Evolutionary conservation across 768 basidiomycete genomes (phyloP).

Genomic region (Hebeloma cylindrosporum): DNA sequence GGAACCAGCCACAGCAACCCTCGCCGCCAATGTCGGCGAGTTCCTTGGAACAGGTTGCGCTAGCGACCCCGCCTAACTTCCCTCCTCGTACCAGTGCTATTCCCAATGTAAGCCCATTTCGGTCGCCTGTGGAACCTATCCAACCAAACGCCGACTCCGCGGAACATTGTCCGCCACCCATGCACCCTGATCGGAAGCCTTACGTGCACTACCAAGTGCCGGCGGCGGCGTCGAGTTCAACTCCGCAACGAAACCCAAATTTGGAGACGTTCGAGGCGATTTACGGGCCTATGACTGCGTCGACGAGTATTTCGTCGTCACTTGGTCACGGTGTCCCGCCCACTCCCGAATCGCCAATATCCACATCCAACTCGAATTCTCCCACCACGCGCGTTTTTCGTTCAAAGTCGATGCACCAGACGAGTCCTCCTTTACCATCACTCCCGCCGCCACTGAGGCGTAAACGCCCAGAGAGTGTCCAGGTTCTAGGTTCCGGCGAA

Average conservation of each 20-base stretch:
- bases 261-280: constrained; percentile 24
- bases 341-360: constrained; percentile 16
- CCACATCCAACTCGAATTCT: constrained; percentile 19
- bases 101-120: constrained; percentile 16
- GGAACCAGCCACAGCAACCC: constrained; percentile 23
- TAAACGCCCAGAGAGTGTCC: constrained; percentile 65
- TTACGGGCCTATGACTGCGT: constrained; percentile 14
- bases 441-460: constrained; percentile 45
- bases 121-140: constrained; percentile 17
- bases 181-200: constrained; percentile 54
- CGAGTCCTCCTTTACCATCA: constrained; percentile 33
- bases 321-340: too few species aligned
- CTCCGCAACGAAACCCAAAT: constrained; percentile 8
- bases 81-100: constrained; percentile 4
- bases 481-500: constrained; percentile 36
- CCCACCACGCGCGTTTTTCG: constrained; percentile 45
- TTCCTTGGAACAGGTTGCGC: constrained; percentile 48
- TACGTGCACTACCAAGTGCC: constrained; percentile 10
- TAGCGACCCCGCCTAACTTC: constrained; percentile 28
- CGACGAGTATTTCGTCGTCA: too few species aligned
- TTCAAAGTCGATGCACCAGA: constrained; percentile 56
- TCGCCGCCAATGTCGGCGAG: constrained; percentile 43
- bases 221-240: background rate
- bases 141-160: constrained; percentile 13
- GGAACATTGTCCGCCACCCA: constrained; percentile 38